Conservation (phyloP, 495 filamentous ascomycete species). For the Penicillium subrubescens region DNA sequence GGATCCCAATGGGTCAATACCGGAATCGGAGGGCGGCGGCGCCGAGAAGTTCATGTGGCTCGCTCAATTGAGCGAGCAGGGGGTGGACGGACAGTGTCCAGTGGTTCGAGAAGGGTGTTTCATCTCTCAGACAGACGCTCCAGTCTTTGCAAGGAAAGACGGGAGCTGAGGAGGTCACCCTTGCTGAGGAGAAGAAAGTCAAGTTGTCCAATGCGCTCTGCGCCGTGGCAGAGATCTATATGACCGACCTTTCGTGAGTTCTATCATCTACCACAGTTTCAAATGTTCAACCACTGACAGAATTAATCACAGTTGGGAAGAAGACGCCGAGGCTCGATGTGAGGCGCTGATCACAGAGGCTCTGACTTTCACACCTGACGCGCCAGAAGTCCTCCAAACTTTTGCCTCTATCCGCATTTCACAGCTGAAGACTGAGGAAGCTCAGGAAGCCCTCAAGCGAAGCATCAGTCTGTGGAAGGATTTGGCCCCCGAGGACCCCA, state of each 20-base stretch:
- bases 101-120: constrained; percentile 86
- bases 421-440: constrained; percentile 75
- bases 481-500: constrained; percentile 60
- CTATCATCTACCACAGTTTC: not conserved
- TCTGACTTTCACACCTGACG: constrained; percentile 70
- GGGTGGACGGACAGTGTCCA: constrained; percentile 78
- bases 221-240: constrained; percentile 90
- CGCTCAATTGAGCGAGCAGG: constrained; percentile 87
- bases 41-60: constrained; percentile 96
- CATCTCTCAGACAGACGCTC: constrained; percentile 67
- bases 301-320: constrained; percentile 65
- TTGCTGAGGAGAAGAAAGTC: constrained; percentile 66
- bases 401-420: constrained; percentile 92
- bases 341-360: constrained; percentile 87
- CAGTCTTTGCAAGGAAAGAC: constrained; percentile 48
- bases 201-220: constrained; percentile 87
- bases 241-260: constrained; percentile 84
- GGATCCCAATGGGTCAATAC: constrained; percentile 68
- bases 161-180: constrained; percentile 41
- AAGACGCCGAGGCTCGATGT: constrained; percentile 82
- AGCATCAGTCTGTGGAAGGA: constrained; percentile 82
- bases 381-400: constrained; percentile 86
- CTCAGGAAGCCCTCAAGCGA: constrained; percentile 70
- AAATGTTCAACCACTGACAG: constrained; percentile 4
- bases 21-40: constrained; percentile 69